Evolutionary conservation across 768 basidiomycete genomes (phyloP), one percentile per base, ranked within the genome.

Genomic region (Epithele typhae): DNA sequence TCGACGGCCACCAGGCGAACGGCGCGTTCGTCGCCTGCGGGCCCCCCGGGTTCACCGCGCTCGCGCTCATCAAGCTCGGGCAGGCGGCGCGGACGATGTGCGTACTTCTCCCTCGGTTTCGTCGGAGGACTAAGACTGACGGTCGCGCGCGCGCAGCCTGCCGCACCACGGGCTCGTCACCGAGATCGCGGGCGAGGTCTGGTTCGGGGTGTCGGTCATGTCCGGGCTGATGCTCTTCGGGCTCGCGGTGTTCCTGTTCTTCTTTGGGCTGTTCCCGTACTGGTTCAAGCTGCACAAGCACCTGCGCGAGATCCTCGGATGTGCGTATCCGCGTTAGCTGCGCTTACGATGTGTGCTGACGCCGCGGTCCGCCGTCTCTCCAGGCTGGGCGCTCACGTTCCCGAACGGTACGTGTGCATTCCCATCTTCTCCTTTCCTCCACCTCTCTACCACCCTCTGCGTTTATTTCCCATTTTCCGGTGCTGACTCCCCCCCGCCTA

Each of bases 281-380:
- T 73, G 72, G 71, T 74, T 71, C 64, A 76, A 76, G 59, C 53
- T 74, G 25, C 68, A 75, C 58, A 74, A 71, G 57, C 56, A 68
- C 39, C 63, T 75, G 37, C 56, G 62, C 46, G 72, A 76, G 45
- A 76, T 75, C 43, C 66, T 76, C 18, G 72, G 73, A 49, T 74
- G 74, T 68, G 48, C 45, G 68, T 43, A 21, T 33, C 23, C 27
- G 14, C 42, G 22, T 59, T 18, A 6, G 12, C 41, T 43, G 18
- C 30, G n/a, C 32, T 22, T 37, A 30, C 17, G 25, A n/a, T n/a
- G n/a, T 45, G 35, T 39, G 12, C 21, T 22, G 21, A 24, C 32
- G n/a, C 30, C 21, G 37, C 32, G n/a, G 52, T 9, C 53, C 39
- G n/a, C 42, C 22, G 22, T 24, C 25, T 37, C 15, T 40, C 1